Percentiles rank a stretch among this genome's conserved stretches.
phyloP scores from a whole-genome alignment of 495 filamentous ascomycete species.

The Neurospora sp. region DNA sequence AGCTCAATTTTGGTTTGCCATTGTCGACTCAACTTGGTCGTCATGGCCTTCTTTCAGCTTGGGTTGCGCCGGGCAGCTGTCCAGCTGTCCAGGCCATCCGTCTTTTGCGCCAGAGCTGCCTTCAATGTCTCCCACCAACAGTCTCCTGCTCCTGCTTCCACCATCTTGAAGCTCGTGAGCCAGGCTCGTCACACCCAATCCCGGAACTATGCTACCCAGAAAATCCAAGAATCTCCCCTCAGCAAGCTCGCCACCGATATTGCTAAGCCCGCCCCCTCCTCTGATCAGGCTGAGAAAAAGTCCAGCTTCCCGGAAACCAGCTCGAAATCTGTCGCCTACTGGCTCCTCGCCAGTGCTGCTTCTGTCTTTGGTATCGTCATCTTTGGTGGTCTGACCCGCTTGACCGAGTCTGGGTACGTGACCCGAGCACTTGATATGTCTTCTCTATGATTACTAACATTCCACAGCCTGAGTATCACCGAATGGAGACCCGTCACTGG shows the following conservation, averaged over 20 bases:
- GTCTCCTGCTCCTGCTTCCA: not conserved
- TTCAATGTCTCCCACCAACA: constrained; percentile 19
- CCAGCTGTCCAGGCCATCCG: constrained; percentile 44
- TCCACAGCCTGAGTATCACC: constrained; percentile 81
- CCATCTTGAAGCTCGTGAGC: constrained; percentile 9
- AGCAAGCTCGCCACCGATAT: constrained; percentile 6
- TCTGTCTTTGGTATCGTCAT: constrained; percentile 95
- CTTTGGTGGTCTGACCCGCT: constrained; percentile 82
- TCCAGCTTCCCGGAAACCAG: constrained; percentile 61
- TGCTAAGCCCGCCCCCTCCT: constrained; percentile 5
- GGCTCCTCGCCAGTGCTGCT: constrained; percentile 81
- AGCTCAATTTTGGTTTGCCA: constrained; percentile 7
- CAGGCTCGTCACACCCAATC: not conserved
- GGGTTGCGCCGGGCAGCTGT: constrained; percentile 42
- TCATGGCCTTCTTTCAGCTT: constrained; percentile 40
- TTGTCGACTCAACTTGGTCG: constrained; percentile 2
- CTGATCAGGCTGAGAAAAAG: not conserved
- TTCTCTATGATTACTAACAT: not conserved
- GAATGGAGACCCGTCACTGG: constrained; percentile 98
- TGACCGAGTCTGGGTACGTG: constrained; percentile 89
- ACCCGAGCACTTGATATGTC: not conserved
- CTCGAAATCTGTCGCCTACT: constrained; percentile 72
- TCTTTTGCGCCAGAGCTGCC: constrained; percentile 40
- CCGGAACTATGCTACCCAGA: not conserved
- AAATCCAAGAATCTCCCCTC: constrained; percentile 5